Base-by-base conservation (phyloP, 371 early-diverging fungal species). In the Mucor ambiguus region DNA sequence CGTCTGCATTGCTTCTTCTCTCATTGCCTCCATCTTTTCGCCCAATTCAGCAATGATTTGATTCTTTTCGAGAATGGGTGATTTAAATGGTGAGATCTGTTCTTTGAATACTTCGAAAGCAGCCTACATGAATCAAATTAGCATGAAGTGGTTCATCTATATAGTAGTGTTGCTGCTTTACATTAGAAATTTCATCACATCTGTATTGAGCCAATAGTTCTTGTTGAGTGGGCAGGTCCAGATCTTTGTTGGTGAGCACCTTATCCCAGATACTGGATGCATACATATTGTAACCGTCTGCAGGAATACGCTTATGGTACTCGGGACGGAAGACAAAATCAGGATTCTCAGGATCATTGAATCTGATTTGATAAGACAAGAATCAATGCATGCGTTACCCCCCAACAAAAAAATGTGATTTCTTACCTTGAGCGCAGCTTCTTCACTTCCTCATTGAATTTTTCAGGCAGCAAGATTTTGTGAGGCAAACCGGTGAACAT, bases 201-300 rank as follows among this genome's bases (percentile, higher is more conserved):
- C 99, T 92, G 77, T 93, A 98, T 82, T 98, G 98, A 29, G 98
- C 98, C 63, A 99, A 82, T 52, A 99, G 79, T 73, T 98, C 95
- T 81, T 96, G 97, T 76, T 99, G 98, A 3, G 98, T 97, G 4
- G 99, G 99, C 52, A 99, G 78, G 82, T 99, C 98, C 66, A 99
- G 80, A 69, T 98, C 98, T 66, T 93, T 92, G 84, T 96, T 97
- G 69, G 91, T 87, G 65, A 93, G 79, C 54, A 98, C 94, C 82
- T 94, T 95, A 66, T 90, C 88, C 99, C 99, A 99, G 60, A 99
- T 94, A 52, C 90, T 82, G 58, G 92, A 86, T 8, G 95, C 95
- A 78, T 95, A 99, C 20, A 88, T 79, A 32, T 93, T 89, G 72
- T 98, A 93, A 20, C 98, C 98, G 61, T 99, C 98, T 10, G 94